Percentiles rank a stretch among this genome's conserved stretches.
phyloP scores from a whole-genome alignment of 106 monocot species.

The Acorus calamus region DNA sequence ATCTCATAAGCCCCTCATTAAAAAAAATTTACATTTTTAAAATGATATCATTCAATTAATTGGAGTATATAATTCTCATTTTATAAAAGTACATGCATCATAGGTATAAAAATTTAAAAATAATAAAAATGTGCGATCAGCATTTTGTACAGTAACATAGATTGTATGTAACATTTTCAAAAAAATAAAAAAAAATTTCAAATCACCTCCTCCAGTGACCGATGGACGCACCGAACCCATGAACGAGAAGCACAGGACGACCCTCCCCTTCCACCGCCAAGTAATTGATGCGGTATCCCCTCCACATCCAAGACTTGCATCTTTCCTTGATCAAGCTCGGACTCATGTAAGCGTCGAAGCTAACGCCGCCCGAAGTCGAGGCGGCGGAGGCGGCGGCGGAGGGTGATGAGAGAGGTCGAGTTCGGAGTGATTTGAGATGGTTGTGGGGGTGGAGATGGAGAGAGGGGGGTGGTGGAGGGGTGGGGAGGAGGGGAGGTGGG shows the following conservation, averaged over 20 bases:
- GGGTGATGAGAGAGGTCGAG: not conserved
- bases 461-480: not conserved
- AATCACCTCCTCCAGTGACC: constrained; percentile 78
- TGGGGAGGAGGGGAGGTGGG: not conserved
- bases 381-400: not conserved
- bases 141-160: too few species aligned
- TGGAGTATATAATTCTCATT: too few species aligned
- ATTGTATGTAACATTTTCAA: not conserved
- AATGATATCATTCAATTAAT: too few species aligned
- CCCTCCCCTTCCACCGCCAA: constrained; percentile 38
- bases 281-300: constrained; percentile 54
- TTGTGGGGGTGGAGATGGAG: not conserved
- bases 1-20: too few species aligned
- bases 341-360: constrained; percentile 3
- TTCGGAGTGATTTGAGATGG: too few species aligned
- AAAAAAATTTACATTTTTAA: too few species aligned
- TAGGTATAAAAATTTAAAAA: too few species aligned
- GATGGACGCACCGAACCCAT: constrained; percentile 90
- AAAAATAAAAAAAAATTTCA: not conserved
- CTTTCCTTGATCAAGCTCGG: constrained; percentile 36
- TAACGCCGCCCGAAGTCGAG: constrained; percentile 3
- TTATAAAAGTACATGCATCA: too few species aligned
- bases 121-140: too few species aligned
- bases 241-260: constrained; percentile 81
- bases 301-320: constrained; percentile 68